Conservation (phyloP, 345 rosid species). For the Citrus unshiu region DNA sequence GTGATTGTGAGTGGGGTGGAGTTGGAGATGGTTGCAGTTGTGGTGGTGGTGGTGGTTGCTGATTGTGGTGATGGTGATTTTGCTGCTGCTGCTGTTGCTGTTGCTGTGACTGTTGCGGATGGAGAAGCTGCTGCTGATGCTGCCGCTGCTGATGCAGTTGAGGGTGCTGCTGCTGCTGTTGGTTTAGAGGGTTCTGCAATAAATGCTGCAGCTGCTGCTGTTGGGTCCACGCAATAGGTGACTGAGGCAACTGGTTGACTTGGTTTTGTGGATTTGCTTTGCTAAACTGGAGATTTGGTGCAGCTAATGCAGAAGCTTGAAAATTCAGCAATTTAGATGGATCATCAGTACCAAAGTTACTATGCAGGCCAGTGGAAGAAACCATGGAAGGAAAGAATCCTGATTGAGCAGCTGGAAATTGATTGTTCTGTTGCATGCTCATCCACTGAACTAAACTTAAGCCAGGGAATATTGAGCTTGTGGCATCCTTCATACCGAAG, state of each 20-base stretch:
- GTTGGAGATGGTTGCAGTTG: slow-evolving; percentile 11
- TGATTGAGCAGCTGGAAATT: slow-evolving; percentile 56
- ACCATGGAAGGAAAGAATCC: slow-evolving; percentile 58
- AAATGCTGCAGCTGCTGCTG: slow-evolving; percentile 65
- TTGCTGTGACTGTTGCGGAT: slow-evolving; percentile 37
- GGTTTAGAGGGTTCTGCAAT: slow-evolving; percentile 33
- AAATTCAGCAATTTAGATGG: slow-evolving; percentile 82
- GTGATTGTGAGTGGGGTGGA: slow-evolving; percentile 22
- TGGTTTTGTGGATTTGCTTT: slow-evolving; percentile 56
- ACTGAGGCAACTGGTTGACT: slow-evolving; percentile 55
- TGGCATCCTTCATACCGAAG: slow-evolving; percentile 75
- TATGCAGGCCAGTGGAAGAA: slow-evolving; percentile 51
- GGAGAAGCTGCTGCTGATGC: slow-evolving; percentile 31
- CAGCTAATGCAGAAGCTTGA: slow-evolving; percentile 56
- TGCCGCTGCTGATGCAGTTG: slow-evolving; percentile 34
- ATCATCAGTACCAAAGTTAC: slow-evolving; percentile 58
- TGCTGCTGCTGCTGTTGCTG: slow-evolving; percentile 33
- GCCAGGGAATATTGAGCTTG: slow-evolving; percentile 79
- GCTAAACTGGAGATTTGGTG: slow-evolving; percentile 59
- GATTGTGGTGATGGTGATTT: slow-evolving; percentile 16
- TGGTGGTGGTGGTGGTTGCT: slow-evolving; percentile 17
- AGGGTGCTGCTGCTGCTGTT: slow-evolving; percentile 34
- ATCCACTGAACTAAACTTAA: slow-evolving; percentile 96
- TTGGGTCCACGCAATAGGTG: slow-evolving; percentile 57
- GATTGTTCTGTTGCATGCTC: slow-evolving; percentile 96